These are phyloP conservation scores for Gliomastix tumulicola DNA, from an alignment of 2,329 filamentous ascomycete species.

Conservation along the genomic window DNA sequence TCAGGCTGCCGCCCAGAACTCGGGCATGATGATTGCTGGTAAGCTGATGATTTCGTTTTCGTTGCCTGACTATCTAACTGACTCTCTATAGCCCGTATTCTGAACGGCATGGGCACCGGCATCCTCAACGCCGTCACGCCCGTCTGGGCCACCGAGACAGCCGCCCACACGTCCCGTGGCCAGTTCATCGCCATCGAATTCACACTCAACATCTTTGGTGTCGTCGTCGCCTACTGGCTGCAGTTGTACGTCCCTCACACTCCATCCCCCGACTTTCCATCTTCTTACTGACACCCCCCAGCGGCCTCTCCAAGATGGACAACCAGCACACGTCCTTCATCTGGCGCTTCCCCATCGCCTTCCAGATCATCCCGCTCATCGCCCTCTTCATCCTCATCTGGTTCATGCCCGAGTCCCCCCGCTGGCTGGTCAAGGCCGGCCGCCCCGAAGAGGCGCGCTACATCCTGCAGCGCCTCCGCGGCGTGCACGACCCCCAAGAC, in stretches of 20 bases:
- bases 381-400: conserved; percentile 48
- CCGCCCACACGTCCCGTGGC: conserved; percentile 60
- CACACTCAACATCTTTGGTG: conserved; percentile 65
- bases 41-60: too few relatives aligned
- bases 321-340: conserved; percentile 49
- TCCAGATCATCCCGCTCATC: conserved; percentile 60
- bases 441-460: conserved; percentile 61
- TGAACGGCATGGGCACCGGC: conserved; percentile 61
- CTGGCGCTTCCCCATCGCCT: conserved; percentile 64
- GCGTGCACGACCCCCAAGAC: conserved; percentile 45
- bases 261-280: background rate
- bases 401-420: conserved; percentile 65
- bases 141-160: conserved; percentile 65
- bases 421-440: conserved; percentile 60
- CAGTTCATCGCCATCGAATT: conserved; percentile 67
- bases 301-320: conserved; percentile 53
- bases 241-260: conserved; percentile 29
- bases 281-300: too few relatives aligned
- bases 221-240: conserved; percentile 53
- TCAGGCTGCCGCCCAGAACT: conserved; percentile 59
- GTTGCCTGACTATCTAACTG: too few relatives aligned
- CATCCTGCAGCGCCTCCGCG: conserved; percentile 57
- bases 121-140: conserved; percentile 65
- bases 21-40: conserved; percentile 64
- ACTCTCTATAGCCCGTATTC: conserved; percentile 11